phyloP scores from a whole-genome alignment of 2,329 filamentous ascomycete species.

The Arthroderma sp. region DNA sequence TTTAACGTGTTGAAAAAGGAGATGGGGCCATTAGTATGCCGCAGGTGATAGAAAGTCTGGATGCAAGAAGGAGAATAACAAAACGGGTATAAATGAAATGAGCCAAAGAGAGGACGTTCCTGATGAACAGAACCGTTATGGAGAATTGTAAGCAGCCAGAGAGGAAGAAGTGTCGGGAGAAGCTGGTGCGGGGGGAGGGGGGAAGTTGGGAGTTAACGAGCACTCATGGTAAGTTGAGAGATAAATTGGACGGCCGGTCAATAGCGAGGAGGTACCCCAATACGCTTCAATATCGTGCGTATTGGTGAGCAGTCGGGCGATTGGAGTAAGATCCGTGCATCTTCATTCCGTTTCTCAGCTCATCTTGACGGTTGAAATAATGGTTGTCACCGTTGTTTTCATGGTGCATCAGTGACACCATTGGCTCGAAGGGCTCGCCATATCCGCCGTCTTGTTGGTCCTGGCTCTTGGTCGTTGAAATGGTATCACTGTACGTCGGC shows the following conservation, averaged over 20 bases:
- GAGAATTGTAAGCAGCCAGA: not conserved
- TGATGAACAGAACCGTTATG: not conserved
- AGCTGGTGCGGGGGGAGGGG: not conserved
- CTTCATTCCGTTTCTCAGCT: conserved; percentile 3
- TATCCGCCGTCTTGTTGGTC: conserved; percentile 20
- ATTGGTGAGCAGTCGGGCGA: conserved; percentile 2
- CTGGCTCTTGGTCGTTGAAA: conserved; percentile 16
- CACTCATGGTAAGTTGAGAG: not conserved
- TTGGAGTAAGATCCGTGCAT: not conserved
- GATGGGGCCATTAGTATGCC: not conserved
- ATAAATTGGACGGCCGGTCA: not conserved
- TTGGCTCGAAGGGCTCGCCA: conserved; percentile 23
- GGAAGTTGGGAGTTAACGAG: not conserved
- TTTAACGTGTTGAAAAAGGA: not conserved
- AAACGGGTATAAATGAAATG: not conserved
- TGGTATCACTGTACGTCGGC: conserved; percentile 21
- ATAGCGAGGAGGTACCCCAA: not conserved
- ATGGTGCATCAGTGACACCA: conserved; percentile 22
- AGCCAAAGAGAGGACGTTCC: not conserved
- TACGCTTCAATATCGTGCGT: not conserved
- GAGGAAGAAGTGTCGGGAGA: not conserved
- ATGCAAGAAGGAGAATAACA: not conserved
- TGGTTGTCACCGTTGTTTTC: conserved; percentile 19
- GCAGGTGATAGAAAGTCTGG: not conserved
- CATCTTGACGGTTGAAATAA: conserved; percentile 19